Evolutionary conservation across 2,329 filamentous ascomycete species (phyloP), one percentile per base, ranked within the genome.

Genomic region (Penicillium oxalicum): DNA sequence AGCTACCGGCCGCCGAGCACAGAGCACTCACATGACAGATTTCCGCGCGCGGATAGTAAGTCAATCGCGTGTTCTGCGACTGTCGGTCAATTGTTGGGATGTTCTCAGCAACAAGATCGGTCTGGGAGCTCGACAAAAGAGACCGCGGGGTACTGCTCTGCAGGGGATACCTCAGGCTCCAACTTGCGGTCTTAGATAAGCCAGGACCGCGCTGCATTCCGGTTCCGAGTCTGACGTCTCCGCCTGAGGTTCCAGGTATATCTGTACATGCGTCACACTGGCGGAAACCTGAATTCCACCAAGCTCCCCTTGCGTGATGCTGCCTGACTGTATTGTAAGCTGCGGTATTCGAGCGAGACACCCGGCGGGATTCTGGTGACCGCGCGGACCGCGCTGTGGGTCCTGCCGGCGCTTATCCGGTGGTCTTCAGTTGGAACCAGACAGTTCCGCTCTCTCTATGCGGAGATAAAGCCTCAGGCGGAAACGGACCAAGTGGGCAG

Each of bases 81-180:
- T 24, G 29, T 8, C 8, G 29, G 29, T 4, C 29, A 32, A 32
- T 32, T 32, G 29, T 32, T 32, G 29, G 29, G 11, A 24, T 24
- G 18, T 37, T 37, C 35, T 7, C 9, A 37, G 7, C 24, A 18
- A 35, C 42, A 2, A 24, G 32, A 25, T 27, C 24, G 29, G 26
- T 28, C 5, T 43, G 32, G 24, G 8, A 26, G n/a, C 29, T 12
- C 12, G 12, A 11, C 25, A n/a, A 18, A n/a, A 32, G 18, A 29
- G n/a, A 9, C 13, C 29, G 29, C 29, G 32, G 32, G 24, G 27
- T 43, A 13, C 28, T 24, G 33, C 40, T 44, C 41, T 58, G 57
- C 50, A 52, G 49, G 53, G 50, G 51, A 50, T 49, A 58, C 32
- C 39, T 34, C 38, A 47, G 40, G 51, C 46, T 51, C 38, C 18